phyloP scores from a whole-genome alignment of 1,139 yeast species.

The Suhomyces yuchorum region DNA sequence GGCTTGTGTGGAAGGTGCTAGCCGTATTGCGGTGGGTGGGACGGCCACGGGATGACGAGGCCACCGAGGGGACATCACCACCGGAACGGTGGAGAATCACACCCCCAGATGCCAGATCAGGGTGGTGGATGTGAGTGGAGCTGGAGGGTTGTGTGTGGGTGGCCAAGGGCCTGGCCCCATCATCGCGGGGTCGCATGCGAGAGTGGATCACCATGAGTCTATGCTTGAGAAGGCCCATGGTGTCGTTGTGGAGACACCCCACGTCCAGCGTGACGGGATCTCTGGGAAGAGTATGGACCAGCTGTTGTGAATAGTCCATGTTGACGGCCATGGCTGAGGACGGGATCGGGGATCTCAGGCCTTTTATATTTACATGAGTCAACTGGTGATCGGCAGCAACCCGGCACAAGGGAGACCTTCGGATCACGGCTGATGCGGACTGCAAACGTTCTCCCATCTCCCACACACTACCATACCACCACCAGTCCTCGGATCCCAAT shows the following conservation, averaged over 20 bases:
- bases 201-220: not conserved
- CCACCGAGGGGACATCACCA: not conserved
- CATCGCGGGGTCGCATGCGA: not conserved
- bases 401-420: slow-evolving; percentile 1
- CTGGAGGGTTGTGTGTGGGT: no score
- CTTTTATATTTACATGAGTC: not conserved
- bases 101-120: not conserved
- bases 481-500: not conserved
- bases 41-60: not conserved
- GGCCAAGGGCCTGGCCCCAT: not conserved
- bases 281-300: not conserved
- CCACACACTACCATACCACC: not conserved
- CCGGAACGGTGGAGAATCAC: not conserved
- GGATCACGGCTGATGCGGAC: slow-evolving; percentile 1
- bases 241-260: not conserved
- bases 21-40: not conserved
- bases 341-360: not conserved
- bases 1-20: not conserved
- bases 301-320: not conserved
- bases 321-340: not conserved
- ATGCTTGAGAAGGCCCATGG: not conserved
- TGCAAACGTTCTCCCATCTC: not conserved
- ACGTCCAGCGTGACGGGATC: not conserved
- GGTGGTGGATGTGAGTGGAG: not conserved
- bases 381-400: slow-evolving; percentile 1